phyloP scores from a whole-genome alignment of 306 rosid genomes.

The Medicago lupulina region DNA sequence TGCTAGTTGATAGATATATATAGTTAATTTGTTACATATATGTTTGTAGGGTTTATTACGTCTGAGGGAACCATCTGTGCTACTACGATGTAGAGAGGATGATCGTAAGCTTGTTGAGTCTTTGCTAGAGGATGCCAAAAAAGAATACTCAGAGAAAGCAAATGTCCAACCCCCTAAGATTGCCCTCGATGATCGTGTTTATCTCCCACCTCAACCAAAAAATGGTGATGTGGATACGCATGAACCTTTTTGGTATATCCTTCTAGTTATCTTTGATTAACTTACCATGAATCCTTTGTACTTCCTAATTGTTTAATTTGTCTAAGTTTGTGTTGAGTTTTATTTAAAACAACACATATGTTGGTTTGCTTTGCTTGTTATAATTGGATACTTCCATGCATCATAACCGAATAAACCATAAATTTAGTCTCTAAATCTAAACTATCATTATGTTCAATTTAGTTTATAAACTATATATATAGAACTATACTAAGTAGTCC shows the following conservation, averaged over 20 bases:
- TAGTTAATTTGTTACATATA: too few relatives aligned
- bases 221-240: constrained; percentile 37
- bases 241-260: constrained; percentile 58
- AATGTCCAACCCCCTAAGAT: constrained; percentile 45
- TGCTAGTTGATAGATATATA: too few relatives aligned
- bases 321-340: too few relatives aligned
- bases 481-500: too few relatives aligned
- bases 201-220: constrained; percentile 62
- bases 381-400: too few relatives aligned
- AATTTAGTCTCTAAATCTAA: too few relatives aligned
- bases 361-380: too few relatives aligned
- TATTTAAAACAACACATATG: too few relatives aligned
- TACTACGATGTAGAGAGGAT: constrained; percentile 65
- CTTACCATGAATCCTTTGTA: not conserved
- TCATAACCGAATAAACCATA: too few relatives aligned
- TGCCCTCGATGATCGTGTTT: constrained; percentile 55
- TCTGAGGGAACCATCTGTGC: constrained; percentile 57
- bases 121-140: constrained; percentile 57
- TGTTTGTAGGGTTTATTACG: constrained; percentile 55
- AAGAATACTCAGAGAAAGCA: constrained; percentile 56
- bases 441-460: too few relatives aligned
- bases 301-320: too few relatives aligned
- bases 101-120: constrained; percentile 62
- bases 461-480: too few relatives aligned
- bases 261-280: not conserved